A percentile compares a stretch with the other conserved stretches of the same genome.
Evolutionary conservation across 139 green algal species (phyloP).

Genomic region (Haematococcus lacustris): DNA sequence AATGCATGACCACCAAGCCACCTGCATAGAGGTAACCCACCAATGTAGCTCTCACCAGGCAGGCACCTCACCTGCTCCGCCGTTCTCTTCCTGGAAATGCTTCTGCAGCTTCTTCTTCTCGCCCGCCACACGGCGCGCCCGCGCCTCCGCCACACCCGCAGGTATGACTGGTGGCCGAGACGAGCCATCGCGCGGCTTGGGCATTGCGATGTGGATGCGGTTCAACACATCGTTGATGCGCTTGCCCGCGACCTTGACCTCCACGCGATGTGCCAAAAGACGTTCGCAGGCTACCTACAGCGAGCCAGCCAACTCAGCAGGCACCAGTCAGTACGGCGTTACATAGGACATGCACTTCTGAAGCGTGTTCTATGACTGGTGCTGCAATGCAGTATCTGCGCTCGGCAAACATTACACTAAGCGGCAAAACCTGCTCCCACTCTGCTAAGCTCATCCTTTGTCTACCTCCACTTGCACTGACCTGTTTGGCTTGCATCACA

Average conservation of each 20-base stretch:
- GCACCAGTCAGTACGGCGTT: no score
- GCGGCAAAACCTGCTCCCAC: no score
- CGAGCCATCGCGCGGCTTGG: constrained; percentile 38
- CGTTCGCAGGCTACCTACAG: constrained; percentile 76
- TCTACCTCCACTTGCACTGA: constrained; percentile 2
- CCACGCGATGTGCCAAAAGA: constrained; percentile 83
- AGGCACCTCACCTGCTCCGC: constrained; percentile 82
- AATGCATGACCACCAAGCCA: no score
- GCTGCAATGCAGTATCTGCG: no score
- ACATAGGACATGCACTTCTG: no score
- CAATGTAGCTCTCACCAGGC: no score
- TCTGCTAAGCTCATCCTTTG: no score
- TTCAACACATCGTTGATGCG: constrained; percentile 81
- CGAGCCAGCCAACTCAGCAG: no score
- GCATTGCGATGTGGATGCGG: constrained; percentile 90
- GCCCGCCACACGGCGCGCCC: constrained; percentile 34
- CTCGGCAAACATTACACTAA: no score
- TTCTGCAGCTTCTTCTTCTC: constrained; percentile 54
- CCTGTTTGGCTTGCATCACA: constrained; percentile 79
- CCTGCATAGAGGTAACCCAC: no score
- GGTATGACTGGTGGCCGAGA: constrained; percentile 80
- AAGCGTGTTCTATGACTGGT: no score
- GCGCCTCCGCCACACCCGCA: constrained; percentile 48
- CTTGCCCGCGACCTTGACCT: constrained; percentile 88
- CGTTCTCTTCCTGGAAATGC: constrained; percentile 72